Evolutionary conservation across 2,329 filamentous ascomycete genomes (phyloP), one percentile per base, ranked within the genome.

Genomic region (Pyrenochaeta sp.): DNA sequence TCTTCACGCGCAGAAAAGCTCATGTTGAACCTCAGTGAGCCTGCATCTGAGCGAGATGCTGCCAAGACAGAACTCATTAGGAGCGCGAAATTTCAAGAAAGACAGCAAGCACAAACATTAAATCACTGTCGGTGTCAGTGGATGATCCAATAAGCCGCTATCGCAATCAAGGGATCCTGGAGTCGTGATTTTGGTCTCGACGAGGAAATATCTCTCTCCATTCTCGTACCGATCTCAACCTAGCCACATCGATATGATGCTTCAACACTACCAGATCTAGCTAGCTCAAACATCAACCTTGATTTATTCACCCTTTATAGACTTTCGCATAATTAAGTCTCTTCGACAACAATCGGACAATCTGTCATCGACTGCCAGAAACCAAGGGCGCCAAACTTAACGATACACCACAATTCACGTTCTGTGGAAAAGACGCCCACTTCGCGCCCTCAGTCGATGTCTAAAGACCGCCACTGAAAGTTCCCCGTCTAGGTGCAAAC

Each of bases 71-170:
- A 48, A 21, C 48, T 52, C 29, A 37, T 32, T 40, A n/a, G 46
- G 30, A 40, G 43, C 35, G 37, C 15, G 27, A 32, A 18, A 42
- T 32, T 47, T 6, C 20, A 30, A 21, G 9, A 21, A 23, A 47
- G 52, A 41, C 42, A 58, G 29, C 30, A 36, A 17, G 27, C 41
- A 9, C 17, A 41, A 6, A 29, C 42, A 2, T 42, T 35, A 4
- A 42, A 53, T 10, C 33, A 49, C 29, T 68, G 66, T 43, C 60
- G 51, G 7, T 69, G 66, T 37, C 56, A 68, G 35, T 70, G 64
- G 64, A 43, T 61, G 37, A 31, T 59, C 10, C 56, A 64, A 44
- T 66, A 20, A 61, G 31, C 11, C 10, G 7, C 10, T 30, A 40
- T 18, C 2, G 18, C 21, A 35, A 10, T 3, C 10, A 10, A 11